Percentiles rank a stretch among this genome's conserved stretches.
Evolutionary conservation across 371 early-diverging fungal genomes (phyloP).

Genomic region (Syncephalastrum racemosum): DNA sequence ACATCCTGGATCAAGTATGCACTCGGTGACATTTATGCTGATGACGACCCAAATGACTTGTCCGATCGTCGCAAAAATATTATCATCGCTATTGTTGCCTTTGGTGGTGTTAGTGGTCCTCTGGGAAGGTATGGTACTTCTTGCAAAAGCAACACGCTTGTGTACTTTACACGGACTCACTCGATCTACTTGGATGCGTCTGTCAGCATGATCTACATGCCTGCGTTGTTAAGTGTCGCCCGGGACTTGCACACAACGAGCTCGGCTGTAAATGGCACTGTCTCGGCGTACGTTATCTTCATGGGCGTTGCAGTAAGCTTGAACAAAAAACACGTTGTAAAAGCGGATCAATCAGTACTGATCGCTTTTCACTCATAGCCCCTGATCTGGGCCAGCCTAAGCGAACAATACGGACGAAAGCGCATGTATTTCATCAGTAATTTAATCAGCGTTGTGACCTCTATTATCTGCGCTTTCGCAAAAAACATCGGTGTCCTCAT

Average conservation of each 20-base stretch:
- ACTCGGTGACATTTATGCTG: conserved; percentile 17
- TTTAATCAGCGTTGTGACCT: conserved; percentile 50
- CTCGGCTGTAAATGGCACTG: conserved; percentile 33
- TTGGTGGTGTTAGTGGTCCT: conserved; percentile 30
- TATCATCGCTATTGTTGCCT: conserved; percentile 27
- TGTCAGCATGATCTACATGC: conserved; percentile 39
- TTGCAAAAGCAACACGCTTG: no score
- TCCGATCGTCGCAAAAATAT: conserved; percentile 31
- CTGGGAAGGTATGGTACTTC: conserved; percentile 14
- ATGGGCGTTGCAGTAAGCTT: conserved; percentile 32
- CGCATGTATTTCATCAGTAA: conserved; percentile 57
- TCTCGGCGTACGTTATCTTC: conserved; percentile 33
- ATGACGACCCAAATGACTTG: conserved; percentile 37
- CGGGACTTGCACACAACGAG: conserved; percentile 28
- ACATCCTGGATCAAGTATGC: conserved; percentile 11
- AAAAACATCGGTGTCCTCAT: conserved; percentile 50
- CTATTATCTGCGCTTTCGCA: conserved; percentile 60
- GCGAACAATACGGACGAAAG: conserved; percentile 60
- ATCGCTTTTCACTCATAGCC: conserved; percentile 24
- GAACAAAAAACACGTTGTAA: neutral
- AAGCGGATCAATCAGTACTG: neutral
- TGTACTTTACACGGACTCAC: no score
- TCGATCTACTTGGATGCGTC: no score
- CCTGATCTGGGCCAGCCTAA: conserved; percentile 62
- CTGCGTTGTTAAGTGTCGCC: conserved; percentile 34